phyloP scores from a whole-genome alignment of 345 rosid genomes.

The Salix viminalis region DNA sequence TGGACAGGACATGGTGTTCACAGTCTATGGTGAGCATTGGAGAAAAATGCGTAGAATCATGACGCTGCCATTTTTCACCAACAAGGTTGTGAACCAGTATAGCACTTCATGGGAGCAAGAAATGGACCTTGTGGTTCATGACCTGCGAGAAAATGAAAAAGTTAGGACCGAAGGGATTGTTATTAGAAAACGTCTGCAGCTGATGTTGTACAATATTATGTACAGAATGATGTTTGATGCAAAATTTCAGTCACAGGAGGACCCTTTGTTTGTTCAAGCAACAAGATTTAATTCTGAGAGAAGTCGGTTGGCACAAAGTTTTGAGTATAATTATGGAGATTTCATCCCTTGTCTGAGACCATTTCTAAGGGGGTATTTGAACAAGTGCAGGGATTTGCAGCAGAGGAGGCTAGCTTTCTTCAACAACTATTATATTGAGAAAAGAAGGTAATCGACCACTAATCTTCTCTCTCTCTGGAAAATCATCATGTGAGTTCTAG shows the following conservation, averaged over 20 bases:
- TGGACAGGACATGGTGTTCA: slow-evolving; percentile 73
- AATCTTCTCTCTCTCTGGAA: neutral
- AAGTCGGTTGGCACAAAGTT: slow-evolving; percentile 57
- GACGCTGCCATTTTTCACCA: slow-evolving; percentile 63
- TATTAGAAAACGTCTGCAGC: slow-evolving; percentile 45
- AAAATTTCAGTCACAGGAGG: slow-evolving; percentile 40
- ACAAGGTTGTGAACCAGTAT: slow-evolving; percentile 51
- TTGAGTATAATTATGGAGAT: slow-evolving; percentile 64
- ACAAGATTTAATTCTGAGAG: slow-evolving; percentile 55
- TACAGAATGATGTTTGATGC: slow-evolving; percentile 64
- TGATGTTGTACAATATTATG: slow-evolving; percentile 65
- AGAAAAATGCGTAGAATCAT: slow-evolving; percentile 62
- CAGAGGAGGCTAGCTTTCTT: slow-evolving; percentile 49
- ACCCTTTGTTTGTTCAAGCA: slow-evolving; percentile 49
- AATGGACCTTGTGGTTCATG: slow-evolving; percentile 48
- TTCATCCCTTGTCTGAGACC: slow-evolving; percentile 61
- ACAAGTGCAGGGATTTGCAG: slow-evolving; percentile 59
- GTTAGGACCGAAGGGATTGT: slow-evolving; percentile 37
- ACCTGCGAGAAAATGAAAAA: slow-evolving; percentile 26
- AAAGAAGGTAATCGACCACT: slow-evolving; percentile 33
- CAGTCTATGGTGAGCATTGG: slow-evolving; percentile 62
- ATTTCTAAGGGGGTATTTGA: slow-evolving; percentile 55
- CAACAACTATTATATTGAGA: slow-evolving; percentile 41
- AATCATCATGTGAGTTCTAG: neutral
- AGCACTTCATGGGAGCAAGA: slow-evolving; percentile 57